Evolutionary conservation across 805 yeast species (phyloP), one percentile per base, ranked within the genome.

Genomic region (Myxozyma vanderwaltii): DNA sequence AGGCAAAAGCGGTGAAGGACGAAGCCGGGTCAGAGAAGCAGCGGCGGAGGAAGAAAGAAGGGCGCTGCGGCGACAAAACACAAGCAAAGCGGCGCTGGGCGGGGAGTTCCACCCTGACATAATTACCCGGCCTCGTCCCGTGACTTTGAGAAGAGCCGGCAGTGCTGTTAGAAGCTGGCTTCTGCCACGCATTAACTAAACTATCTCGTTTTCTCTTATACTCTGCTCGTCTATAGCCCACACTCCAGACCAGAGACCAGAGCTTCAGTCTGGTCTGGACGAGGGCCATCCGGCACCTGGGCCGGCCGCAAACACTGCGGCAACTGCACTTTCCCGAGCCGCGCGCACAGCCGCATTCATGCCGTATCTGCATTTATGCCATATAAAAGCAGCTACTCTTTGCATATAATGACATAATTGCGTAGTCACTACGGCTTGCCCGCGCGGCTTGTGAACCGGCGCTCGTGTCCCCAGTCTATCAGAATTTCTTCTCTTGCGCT

Each of bases 231-330:
- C n/a, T n/a, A n/a, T n/a, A n/a, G n/a, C n/a, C n/a, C n/a, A n/a
- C n/a, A n/a, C n/a, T n/a, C n/a, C n/a, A n/a, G n/a, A n/a, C n/a
- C n/a, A n/a, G n/a, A n/a, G 13, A 33, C 8, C 36, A 33, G 36
- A 33, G 12, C 36, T n/a, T n/a, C n/a, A n/a, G n/a, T n/a, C n/a
- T n/a, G n/a, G n/a, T n/a, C n/a, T n/a, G n/a, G n/a, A n/a, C n/a
- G n/a, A n/a, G n/a, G 33, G 33, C 33, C 33, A 29, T 6, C 33
- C 33, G 10, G 33, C 10, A 29, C 10, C 33, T 7, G 33, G 10
- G 33, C 33, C 6, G 38, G 46, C 54, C 54, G 46, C 54, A 39
- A 50, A n/a, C 46, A 26, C 54, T 40, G 46, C 54, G 54, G 46
- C 54, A 50, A 40, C 45, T 21, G 43, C 43, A 38, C 43, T 21